Base-by-base conservation (phyloP, 192 early-diverging fungal genomes). In the Coemansia sp. region DNA sequence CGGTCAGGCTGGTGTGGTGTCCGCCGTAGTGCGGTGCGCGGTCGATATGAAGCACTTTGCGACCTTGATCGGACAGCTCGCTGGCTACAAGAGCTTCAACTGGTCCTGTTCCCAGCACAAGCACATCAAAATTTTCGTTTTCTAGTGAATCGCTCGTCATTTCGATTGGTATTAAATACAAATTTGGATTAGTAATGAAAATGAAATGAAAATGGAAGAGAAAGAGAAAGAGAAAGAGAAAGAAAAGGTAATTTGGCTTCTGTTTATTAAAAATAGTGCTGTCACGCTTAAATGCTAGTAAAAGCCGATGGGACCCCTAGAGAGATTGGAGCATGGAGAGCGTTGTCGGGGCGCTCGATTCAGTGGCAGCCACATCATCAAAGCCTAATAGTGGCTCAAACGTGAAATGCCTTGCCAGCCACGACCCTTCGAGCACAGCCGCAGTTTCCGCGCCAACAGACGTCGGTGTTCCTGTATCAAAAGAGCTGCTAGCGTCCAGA, bases 21-120 rank as follows among this genome's bases (percentile, higher is more conserved):
- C 88, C 92, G 25, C 94, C 95, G 76, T 97, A 97, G 62, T 88
- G 89, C 18, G 79, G 70, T 58, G 89, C 87, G n/a, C 85, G 68
- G 70, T 97, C 95, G 21, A 95, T 72, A 67, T 95, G 94, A 7
- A 94, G 83, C 7, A 97, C 92, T 7, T 79, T 77, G 60, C 85
- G 84, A 13, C 88, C 90, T 20, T 71, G 80, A 6, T 87, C 84
- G 10, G 92, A 84, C 20, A 93, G 77, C 16, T 85, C 89, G 87
- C 84, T 91, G 20, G 94, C 93, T 7, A 93, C 61, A 18, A 96
- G 89, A 26, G 92, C 84, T 63, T 96, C 89, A 28, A 85, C 70
- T 33, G 92, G 75, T 8, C 94, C 94, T 7, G 94, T 96, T 25
- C 94, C 94, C 16, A 96, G 79, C n/a, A 96, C 79, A 40, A 95